phyloP scores from a whole-genome alignment of 148 eudicot species.

The Rhododendron mucronatum region DNA sequence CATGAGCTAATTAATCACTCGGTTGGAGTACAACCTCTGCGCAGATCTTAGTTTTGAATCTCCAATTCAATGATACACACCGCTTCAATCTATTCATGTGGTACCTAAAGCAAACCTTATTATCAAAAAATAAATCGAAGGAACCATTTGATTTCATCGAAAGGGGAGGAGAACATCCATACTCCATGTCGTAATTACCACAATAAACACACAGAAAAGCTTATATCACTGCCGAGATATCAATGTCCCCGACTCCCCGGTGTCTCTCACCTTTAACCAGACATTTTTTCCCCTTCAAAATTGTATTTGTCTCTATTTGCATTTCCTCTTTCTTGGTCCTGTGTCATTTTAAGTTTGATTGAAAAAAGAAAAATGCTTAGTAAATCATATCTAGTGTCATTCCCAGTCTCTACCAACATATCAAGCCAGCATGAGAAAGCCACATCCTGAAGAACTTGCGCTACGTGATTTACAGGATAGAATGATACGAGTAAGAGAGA shows the following conservation, averaged over 20 bases:
- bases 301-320: background rate
- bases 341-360: background rate
- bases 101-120: background rate
- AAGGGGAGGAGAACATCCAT: background rate
- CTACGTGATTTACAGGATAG: background rate
- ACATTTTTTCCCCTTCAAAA: background rate
- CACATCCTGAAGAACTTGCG: background rate
- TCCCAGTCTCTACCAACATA: background rate
- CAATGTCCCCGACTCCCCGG: background rate
- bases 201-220: background rate
- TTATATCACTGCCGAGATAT: background rate
- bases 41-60: background rate
- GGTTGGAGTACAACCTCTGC: background rate
- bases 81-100: background rate
- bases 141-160: background rate
- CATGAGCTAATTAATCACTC: background rate
- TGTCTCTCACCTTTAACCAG: background rate
- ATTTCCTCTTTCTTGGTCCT: background rate
- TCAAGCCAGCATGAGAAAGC: constrained; percentile 9
- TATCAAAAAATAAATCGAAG: background rate
- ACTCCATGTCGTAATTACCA: background rate
- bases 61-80: background rate
- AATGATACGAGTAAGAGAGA: background rate
- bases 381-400: background rate
- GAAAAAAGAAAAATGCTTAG: background rate